These are phyloP conservation scores for Adiantum capillusveneris DNA, from an alignment of 75 land plant genomes.

Conservation along the genomic window DNA sequence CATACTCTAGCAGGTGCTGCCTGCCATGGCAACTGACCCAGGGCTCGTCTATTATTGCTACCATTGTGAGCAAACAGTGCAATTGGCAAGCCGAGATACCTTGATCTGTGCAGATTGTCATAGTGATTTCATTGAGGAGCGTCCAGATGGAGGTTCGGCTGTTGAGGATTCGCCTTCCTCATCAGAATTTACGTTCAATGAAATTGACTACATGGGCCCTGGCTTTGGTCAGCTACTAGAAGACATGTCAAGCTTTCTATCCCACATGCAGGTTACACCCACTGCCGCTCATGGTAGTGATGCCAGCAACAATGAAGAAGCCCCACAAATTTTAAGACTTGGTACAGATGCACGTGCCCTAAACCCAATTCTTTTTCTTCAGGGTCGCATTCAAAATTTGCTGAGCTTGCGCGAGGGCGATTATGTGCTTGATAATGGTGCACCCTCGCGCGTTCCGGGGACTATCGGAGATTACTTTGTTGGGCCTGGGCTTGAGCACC, in stretches of 20 bases:
- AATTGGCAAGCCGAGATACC: too few relatives aligned
- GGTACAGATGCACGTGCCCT: not conserved
- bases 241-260: constrained; percentile 5
- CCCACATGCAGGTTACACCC: not conserved
- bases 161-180: not conserved
- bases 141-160: not conserved
- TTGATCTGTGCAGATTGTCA: constrained; percentile 3
- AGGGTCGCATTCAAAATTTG: constrained; percentile 2
- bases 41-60: constrained; percentile 6
- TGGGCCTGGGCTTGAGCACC: constrained; percentile 39
- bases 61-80: constrained; percentile 1
- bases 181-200: not conserved
- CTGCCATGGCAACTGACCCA: constrained; percentile 4
- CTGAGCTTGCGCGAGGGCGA: not conserved
- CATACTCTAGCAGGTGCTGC: too few relatives aligned
- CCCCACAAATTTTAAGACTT: not conserved
- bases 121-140: constrained; percentile 9
- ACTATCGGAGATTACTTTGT: constrained; percentile 31
- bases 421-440: not conserved
- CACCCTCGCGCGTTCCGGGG: not conserved
- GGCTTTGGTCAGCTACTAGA: not conserved
- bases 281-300: not conserved
- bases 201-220: not conserved
- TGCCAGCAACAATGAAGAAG: not conserved
- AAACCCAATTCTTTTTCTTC: not conserved